phyloP scores from a whole-genome alignment of 2,329 filamentous ascomycete species.

The Aspergillus cejpii region DNA sequence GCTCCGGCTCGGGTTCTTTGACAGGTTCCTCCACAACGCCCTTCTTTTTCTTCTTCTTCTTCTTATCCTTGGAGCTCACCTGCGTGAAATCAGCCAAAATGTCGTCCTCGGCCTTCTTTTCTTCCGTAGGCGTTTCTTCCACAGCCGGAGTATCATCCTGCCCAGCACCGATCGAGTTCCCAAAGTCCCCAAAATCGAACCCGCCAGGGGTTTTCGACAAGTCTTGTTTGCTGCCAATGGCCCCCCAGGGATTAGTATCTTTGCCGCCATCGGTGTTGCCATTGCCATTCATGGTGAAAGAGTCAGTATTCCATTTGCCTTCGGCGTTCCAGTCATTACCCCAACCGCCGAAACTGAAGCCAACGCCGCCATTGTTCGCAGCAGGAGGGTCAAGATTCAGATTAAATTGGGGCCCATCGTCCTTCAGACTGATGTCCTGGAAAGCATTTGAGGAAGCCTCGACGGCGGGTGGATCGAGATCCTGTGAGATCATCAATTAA shows the following conservation, averaged over 20 bases:
- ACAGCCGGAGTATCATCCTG: constrained; percentile 35
- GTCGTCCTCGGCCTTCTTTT: constrained; percentile 35
- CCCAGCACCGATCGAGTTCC: constrained; percentile 16
- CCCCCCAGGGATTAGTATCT: constrained; percentile 39
- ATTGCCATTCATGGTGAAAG: constrained; percentile 26
- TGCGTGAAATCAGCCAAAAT: constrained; percentile 33
- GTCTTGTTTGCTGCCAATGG: constrained; percentile 30
- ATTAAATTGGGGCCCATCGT: constrained; percentile 52
- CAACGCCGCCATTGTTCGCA: constrained; percentile 34
- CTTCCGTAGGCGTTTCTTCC: constrained; percentile 41
- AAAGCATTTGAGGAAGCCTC: constrained; percentile 49
- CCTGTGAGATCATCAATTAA: constrained; percentile 12
- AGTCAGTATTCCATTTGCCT: constrained; percentile 42
- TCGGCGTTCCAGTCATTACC: constrained; percentile 55
- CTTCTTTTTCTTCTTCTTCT: constrained; percentile 36
- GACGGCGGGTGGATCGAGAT: constrained; percentile 29
- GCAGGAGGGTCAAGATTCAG: constrained; percentile 48
- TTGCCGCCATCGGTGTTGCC: constrained; percentile 24
- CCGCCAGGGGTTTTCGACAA: constrained; percentile 31
- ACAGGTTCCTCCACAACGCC: constrained; percentile 17
- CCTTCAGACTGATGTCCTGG: constrained; percentile 62
- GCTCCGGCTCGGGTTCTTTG: constrained; percentile 17
- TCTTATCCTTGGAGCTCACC: constrained; percentile 42
- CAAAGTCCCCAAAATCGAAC: constrained; percentile 42
- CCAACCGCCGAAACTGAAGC: constrained; percentile 51